Base-by-base conservation (phyloP, 2,329 filamentous ascomycete species). In the Penicillium verrucosum region DNA sequence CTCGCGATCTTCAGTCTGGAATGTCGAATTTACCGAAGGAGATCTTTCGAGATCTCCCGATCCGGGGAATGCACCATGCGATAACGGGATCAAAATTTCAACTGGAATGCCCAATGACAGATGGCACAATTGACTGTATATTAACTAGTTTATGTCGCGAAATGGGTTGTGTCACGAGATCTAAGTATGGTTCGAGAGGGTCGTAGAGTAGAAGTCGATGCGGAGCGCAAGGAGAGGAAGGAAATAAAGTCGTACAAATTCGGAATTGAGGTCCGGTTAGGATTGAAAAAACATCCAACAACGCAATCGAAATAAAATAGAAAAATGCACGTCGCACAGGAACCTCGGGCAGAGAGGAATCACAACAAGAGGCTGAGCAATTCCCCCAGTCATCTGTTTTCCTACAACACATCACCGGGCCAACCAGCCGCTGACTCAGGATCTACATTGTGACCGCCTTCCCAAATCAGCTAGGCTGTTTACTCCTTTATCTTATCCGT, bases 11-110 rank as follows among this genome's bases (percentile, higher is more conserved):
- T 56, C 65, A 59, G 66, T 70, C 63, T 68, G 71, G 73, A 76
- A 77, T 78, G 67, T 67, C 62, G 65, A 65, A 65, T 62, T 62
- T 65, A 70, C 65, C 65, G 65, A 64, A 71, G 75, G 75, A 74
- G 75, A 77, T 76, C 75, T 73, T 66, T 67, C 57, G 65, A 72
- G 75, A 77, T 72, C 75, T 66, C 75, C 75, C 70, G 70, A 70
- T 65, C 70, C 59, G 68, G 68, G 61, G 71, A 73, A 75, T 76
- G 69, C 65, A 76, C 75, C 75, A 77, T 77, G 71, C 72, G 74
- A 69, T 59, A 46, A 36, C 27, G 60, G 61, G 52, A 59, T 49
- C 34, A 51, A 45, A 34, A 52, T 55, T 16, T 47, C 45, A 34
- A 62, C 54, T 57, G 49, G 48, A 61, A 61, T 58, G 45, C 43